These are phyloP conservation scores for Pythium folliculosum DNA, from an alignment of 352 stramenopile genomes.

Conservation along the genomic window DNA sequence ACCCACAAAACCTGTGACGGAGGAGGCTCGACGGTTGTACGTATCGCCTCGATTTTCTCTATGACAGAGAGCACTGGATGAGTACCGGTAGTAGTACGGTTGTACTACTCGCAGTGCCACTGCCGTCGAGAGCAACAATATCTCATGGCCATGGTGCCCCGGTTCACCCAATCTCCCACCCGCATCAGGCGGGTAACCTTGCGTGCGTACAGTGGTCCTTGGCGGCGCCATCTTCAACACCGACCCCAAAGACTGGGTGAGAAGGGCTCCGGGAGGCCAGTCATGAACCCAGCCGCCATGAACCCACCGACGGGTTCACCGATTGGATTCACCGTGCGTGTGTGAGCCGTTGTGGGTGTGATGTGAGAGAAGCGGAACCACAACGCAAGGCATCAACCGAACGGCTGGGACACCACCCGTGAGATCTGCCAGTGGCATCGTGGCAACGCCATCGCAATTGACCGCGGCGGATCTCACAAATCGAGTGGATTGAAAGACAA, in stretches of 20 bases:
- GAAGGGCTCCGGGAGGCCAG: not conserved
- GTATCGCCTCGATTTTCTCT: too few species aligned
- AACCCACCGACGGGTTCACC: slow-evolving; percentile 13
- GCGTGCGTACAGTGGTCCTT: slow-evolving; percentile 1
- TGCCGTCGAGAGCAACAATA: not conserved
- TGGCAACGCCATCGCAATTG: too few species aligned
- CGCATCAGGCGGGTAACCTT: not conserved
- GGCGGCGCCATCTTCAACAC: slow-evolving; percentile 7
- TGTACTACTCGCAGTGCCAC: not conserved
- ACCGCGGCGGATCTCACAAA: not conserved
- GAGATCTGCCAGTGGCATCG: too few species aligned
- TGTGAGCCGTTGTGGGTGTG: not conserved
- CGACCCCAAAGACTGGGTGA: slow-evolving; percentile 6
- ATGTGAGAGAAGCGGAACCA: not conserved
- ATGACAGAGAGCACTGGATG: too few species aligned
- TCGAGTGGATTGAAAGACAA: not conserved
- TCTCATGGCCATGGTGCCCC: not conserved
- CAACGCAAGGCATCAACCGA: not conserved
- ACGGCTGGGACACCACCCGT: not conserved
- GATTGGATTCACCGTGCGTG: slow-evolving; percentile 4
- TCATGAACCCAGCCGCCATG: slow-evolving; percentile 10
- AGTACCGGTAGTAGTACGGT: too few species aligned
- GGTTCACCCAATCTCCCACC: not conserved
- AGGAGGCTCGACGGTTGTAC: not conserved
- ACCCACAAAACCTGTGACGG: too few species aligned